Conservation (phyloP, 345 rosid genomes). For the Microthlaspi erraticum region DNA sequence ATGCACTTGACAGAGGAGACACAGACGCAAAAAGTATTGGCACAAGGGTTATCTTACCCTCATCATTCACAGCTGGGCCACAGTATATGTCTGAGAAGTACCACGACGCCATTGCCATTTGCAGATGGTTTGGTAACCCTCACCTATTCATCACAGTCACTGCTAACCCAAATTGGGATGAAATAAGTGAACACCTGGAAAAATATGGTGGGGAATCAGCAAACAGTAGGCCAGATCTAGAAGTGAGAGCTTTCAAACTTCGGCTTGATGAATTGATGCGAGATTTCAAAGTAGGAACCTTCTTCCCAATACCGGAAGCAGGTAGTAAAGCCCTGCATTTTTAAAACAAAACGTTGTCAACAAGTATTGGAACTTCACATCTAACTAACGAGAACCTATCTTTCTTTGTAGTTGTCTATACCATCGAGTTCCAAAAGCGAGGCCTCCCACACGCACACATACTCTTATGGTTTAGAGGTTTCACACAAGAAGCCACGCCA, state of each 20-base stretch:
- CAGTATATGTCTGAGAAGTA: slow-evolving; percentile 7
- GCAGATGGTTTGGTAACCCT: not conserved
- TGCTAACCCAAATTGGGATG: not conserved
- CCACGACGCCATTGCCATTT: slow-evolving; percentile 24
- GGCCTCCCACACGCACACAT: not conserved
- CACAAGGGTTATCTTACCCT: not conserved
- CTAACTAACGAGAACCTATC: too few relatives aligned
- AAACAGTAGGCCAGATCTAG: not conserved
- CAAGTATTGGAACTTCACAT: too few relatives aligned
- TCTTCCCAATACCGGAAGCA: not conserved
- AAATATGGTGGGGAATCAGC: not conserved
- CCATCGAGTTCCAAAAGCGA: not conserved
- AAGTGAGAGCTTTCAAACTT: not conserved
- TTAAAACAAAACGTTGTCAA: too few relatives aligned
- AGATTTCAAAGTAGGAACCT: not conserved
- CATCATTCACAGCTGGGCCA: not conserved
- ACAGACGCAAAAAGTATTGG: not conserved
- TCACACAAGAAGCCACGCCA: not conserved
- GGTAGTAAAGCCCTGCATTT: too few relatives aligned
- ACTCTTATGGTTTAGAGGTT: not conserved
- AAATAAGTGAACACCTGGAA: not conserved
- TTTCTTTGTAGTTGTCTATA: not conserved
- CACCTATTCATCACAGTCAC: not conserved
- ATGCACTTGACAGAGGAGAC: not conserved
- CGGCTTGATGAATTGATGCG: not conserved